A percentile compares a stretch with the other conserved stretches of the same genome.
Evolutionary conservation across 768 basidiomycete species (phyloP).

Genomic region (Tulasnella sp.): DNA sequence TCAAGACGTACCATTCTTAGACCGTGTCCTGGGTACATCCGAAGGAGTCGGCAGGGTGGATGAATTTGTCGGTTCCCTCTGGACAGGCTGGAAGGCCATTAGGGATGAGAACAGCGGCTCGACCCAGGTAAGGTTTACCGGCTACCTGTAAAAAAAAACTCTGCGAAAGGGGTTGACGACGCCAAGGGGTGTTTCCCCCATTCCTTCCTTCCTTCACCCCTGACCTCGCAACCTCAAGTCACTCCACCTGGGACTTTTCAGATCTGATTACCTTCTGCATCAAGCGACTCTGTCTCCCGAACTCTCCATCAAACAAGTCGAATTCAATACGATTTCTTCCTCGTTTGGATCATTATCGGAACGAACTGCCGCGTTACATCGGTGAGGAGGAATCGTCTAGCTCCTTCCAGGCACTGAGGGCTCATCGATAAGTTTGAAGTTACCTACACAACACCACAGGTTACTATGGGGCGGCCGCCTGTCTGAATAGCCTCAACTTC

Average conservation of each 20-base stretch:
- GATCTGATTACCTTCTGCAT: slow-evolving; percentile 91
- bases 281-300: slow-evolving; percentile 27
- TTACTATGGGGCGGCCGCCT: slow-evolving; percentile 50
- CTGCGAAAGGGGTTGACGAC: background rate
- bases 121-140: slow-evolving; percentile 35
- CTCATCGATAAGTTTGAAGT: slow-evolving; percentile 29
- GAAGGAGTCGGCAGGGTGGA: slow-evolving; percentile 71
- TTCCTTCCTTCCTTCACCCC: background rate
- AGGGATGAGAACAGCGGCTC: slow-evolving; percentile 42
- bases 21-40: slow-evolving; percentile 69
- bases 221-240: slow-evolving; percentile 36
- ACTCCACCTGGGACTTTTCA: slow-evolving; percentile 77
- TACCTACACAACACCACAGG: slow-evolving; percentile 52
- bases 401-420: slow-evolving; percentile 1
- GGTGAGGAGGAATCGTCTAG: slow-evolving; percentile 33
- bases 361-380: slow-evolving; percentile 56
- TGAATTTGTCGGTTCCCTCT: slow-evolving; percentile 72
- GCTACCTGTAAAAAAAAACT: background rate
- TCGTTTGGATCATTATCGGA: slow-evolving; percentile 78
- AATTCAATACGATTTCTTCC: slow-evolving; percentile 93
- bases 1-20: slow-evolving; percentile 65
- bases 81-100: slow-evolving; percentile 72
- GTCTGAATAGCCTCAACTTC: slow-evolving; percentile 43
- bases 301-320: slow-evolving; percentile 80
- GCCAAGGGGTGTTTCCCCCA: background rate